Evolutionary conservation across 2,329 filamentous ascomycete species (phyloP).

Genomic region (Acrodontium crateriforme): DNA sequence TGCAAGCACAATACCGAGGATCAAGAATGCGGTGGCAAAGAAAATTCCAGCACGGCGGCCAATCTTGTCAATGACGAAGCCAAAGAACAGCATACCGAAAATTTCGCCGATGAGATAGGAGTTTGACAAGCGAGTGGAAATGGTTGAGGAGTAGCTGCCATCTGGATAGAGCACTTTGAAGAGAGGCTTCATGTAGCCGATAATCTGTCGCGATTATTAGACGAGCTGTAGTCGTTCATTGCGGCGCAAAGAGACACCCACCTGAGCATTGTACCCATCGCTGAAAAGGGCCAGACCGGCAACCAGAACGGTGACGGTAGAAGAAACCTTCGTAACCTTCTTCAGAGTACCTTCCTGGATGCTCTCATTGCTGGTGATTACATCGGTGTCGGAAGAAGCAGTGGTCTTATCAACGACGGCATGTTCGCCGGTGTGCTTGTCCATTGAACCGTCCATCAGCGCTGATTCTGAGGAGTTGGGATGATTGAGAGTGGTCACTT

Average conservation of each 20-base stretch:
- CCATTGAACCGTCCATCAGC: too few species aligned
- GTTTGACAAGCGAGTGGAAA: constrained; percentile 41
- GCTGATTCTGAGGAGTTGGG: too few species aligned
- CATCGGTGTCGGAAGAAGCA: too few species aligned
- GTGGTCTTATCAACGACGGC: too few species aligned
- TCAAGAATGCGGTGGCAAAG: constrained; percentile 33
- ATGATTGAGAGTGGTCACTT: too few species aligned
- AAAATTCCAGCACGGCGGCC: constrained; percentile 38
- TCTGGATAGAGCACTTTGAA: constrained; percentile 28
- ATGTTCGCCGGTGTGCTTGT: too few species aligned
- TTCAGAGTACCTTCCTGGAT: constrained; percentile 4
- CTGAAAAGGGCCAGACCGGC: constrained; percentile 35
- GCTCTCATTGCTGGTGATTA: too few species aligned
- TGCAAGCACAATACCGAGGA: constrained; percentile 34
- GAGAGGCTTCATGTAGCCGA: constrained; percentile 33
- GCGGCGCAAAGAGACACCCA: constrained; percentile 15
- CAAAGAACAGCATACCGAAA: constrained; percentile 42
- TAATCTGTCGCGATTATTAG: constrained; percentile 23
- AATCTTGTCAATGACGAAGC: constrained; percentile 35
- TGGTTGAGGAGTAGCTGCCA: constrained; percentile 30
- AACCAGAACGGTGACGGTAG: constrained; percentile 32
- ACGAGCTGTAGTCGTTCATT: background rate
- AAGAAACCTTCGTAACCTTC: constrained; percentile 14
- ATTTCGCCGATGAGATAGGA: constrained; percentile 43
- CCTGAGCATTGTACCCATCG: constrained; percentile 21